phyloP scores from a whole-genome alignment of 805 yeast species.

The Ogataea populi-albae region DNA sequence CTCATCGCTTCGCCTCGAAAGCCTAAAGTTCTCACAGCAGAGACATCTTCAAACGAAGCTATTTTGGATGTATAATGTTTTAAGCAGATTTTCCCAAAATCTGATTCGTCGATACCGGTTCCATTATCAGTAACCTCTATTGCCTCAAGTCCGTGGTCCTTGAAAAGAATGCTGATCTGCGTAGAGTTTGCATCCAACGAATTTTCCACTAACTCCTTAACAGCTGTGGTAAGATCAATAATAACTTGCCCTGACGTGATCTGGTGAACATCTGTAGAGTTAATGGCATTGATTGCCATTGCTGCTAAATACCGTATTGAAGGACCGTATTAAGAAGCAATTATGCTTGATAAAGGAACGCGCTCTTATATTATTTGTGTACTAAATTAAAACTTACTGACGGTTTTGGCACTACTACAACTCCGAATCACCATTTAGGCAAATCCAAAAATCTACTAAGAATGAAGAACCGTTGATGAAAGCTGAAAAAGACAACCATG shows the following conservation, averaged over 20 bases:
- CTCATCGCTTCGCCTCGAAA: slow-evolving; percentile 82
- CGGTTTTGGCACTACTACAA: no score
- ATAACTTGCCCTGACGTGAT: slow-evolving; percentile 95
- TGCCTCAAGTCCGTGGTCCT: slow-evolving; percentile 69
- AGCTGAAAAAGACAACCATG: no score
- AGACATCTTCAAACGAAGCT: slow-evolving; percentile 50
- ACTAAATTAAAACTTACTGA: no score
- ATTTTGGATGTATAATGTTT: slow-evolving; percentile 72
- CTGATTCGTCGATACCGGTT: slow-evolving; percentile 52
- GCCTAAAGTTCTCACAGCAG: slow-evolving; percentile 54
- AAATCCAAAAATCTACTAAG: no score
- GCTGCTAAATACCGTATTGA: no score
- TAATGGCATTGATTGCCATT: slow-evolving; percentile 39
- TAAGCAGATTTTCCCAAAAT: slow-evolving; percentile 52
- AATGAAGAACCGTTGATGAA: no score
- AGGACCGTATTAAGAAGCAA: no score
- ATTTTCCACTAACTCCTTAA: slow-evolving; percentile 86
- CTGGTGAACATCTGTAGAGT: slow-evolving; percentile 56
- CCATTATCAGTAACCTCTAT: slow-evolving; percentile 73
- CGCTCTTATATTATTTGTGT: no score
- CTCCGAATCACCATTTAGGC: no score
- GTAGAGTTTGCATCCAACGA: slow-evolving; percentile 75
- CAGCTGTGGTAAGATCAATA: slow-evolving; percentile 68
- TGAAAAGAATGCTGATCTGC: slow-evolving; percentile 63
- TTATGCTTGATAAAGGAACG: no score